Evolutionary conservation across 176 grass and related monocot species (phyloP), one percentile per base, ranked within the genome.

Genomic region (Cenchrus americanus): DNA sequence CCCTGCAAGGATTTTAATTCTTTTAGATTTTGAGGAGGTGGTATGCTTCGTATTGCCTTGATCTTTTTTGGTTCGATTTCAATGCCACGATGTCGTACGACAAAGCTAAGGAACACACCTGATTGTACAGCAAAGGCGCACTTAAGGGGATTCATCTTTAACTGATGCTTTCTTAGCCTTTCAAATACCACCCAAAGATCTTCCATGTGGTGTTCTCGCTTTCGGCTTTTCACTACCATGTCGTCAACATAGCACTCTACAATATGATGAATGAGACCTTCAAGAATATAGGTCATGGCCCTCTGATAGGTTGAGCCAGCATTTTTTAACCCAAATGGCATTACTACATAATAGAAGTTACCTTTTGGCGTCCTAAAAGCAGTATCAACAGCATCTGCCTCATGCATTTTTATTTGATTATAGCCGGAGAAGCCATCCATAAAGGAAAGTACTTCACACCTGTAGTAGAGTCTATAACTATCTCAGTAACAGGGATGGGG

Each of bases 121-220:
- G 9, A 78, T 32, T 58, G 23, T 0, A 78, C 42, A 2, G 8
- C 43, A 7, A 80, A 80, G 0, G 78, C 12, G 6, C 63, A 68
- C 1, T 80, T 80, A 2, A 80, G 78, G 0, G 48, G 49, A 11
- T 80, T 68, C 62, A 66, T 80, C 18, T 53, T 80, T 0, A 80
- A 10, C 0, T 40, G 19, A 41, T 80, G 27, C 1, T 9, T 32
- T 5, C 17, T 19, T 4, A 67, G 15, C 0, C 62, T 19, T 15
- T 80, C 21, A 14, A 80, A 67, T 1, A 80, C 18, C 0, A 54
- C 27, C 0, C 47, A 2, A 0, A 80, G 26, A 23, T 80, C 78
- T 0, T 54, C 42, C 3, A 12, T 22, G 10, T 70, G 67, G 19
- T 46, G 8, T 23, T 5, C 1, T 2, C 42, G 42, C 2, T 14